Evolutionary conservation across 176 grass and related monocot genomes (phyloP).

Genomic region (Musa beccarii): DNA sequence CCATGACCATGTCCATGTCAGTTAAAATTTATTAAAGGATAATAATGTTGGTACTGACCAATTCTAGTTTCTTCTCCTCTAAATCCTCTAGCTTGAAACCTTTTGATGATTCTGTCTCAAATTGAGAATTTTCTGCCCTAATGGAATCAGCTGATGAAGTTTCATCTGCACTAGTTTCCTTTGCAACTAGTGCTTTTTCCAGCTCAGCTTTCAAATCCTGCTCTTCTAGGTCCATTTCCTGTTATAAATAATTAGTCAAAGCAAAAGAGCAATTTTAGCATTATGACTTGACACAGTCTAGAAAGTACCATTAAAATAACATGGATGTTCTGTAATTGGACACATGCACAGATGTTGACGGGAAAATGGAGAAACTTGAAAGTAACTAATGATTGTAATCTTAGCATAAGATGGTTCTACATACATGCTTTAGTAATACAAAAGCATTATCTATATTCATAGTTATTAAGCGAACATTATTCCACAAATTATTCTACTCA

Average conservation of each 20-base stretch:
- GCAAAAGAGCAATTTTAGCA: neutral
- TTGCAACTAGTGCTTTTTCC: constrained; percentile 42
- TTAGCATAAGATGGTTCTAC: neutral
- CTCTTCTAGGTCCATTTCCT: constrained; percentile 58
- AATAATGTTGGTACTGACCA: constrained; percentile 26
- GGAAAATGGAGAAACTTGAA: neutral
- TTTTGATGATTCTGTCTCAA: constrained; percentile 42
- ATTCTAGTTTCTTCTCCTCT: constrained; percentile 62
- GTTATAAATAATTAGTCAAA: constrained; percentile 9
- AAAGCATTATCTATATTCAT: neutral
- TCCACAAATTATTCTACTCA: neutral
- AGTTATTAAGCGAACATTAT: neutral
- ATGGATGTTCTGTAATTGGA: neutral
- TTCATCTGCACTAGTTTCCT: constrained; percentile 40
- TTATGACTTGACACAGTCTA: neutral
- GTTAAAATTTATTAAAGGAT: constrained; percentile 10
- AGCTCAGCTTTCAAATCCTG: constrained; percentile 51
- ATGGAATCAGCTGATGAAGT: constrained; percentile 29
- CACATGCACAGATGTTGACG: neutral
- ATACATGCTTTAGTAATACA: neutral
- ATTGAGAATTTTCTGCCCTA: constrained; percentile 32
- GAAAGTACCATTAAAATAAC: neutral
- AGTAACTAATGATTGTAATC: neutral
- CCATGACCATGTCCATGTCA: constrained; percentile 7
- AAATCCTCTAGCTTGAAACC: constrained; percentile 59